Evolutionary conservation across 1,284 basidiomycete species (phyloP).

Genomic region (Moesziomyces sp.): DNA sequence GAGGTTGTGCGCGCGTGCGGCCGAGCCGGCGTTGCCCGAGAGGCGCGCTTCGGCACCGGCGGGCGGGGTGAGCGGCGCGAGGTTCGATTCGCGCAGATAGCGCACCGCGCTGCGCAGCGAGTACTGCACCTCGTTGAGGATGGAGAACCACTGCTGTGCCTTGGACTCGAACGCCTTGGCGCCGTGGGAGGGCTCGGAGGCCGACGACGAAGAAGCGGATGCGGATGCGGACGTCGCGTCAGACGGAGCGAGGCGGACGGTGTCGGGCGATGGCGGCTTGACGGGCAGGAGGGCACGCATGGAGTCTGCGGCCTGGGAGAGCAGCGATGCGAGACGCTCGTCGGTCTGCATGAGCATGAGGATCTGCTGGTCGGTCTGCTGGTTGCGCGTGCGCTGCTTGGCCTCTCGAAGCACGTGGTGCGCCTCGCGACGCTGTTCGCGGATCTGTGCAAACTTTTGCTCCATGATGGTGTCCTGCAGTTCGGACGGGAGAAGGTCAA

Average conservation of each 20-base stretch:
- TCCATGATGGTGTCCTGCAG: conserved; percentile 36
- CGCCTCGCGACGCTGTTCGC: conserved; percentile 33
- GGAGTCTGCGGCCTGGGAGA: conserved; percentile 46
- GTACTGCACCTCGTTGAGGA: conserved; percentile 54
- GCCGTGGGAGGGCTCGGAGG: not conserved
- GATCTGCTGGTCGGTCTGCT: conserved; percentile 49
- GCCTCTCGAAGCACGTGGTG: conserved; percentile 35
- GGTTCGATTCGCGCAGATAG: conserved; percentile 38
- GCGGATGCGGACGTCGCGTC: not conserved
- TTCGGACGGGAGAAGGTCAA: conserved; percentile 22
- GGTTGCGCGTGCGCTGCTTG: conserved; percentile 35
- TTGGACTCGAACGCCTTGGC: conserved; percentile 45
- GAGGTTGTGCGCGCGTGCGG: conserved; percentile 29
- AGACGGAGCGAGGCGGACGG: not conserved
- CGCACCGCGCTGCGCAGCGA: conserved; percentile 33
- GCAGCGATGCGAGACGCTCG: conserved; percentile 36
- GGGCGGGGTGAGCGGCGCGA: conserved; percentile 32
- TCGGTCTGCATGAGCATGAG: conserved; percentile 49
- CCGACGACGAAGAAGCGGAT: not conserved
- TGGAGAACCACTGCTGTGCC: conserved; percentile 48
- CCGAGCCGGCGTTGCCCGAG: conserved; percentile 38
- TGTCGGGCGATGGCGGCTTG: conserved; percentile 1
- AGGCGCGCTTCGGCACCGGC: conserved; percentile 24
- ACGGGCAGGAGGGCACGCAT: conserved; percentile 39
- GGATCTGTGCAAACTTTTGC: conserved; percentile 36